A percentile compares a stretch with the other conserved stretches of the same genome.
phyloP scores from a whole-genome alignment of 805 yeast species.

The Nakazawaea laoshanensis region DNA sequence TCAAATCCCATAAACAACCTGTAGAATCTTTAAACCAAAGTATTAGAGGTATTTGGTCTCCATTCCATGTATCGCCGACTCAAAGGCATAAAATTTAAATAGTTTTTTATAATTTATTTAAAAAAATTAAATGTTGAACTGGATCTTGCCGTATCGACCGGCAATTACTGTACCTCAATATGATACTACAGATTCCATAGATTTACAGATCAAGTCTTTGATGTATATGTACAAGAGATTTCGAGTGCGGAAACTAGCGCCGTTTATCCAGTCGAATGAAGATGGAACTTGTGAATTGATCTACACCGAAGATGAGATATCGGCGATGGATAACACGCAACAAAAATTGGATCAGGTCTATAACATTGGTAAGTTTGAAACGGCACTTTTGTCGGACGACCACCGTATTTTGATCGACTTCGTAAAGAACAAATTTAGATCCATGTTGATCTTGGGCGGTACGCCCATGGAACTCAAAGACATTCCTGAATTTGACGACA shows the following conservation, averaged over 20 bases:
- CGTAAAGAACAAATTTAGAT: constrained; percentile 56
- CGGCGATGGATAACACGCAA: constrained; percentile 11
- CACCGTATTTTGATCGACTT: constrained; percentile 62
- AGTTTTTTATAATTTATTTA: no score
- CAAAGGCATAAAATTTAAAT: constrained; percentile 37
- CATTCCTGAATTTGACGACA: constrained; percentile 18
- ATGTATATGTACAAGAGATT: constrained; percentile 49
- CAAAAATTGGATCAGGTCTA: constrained; percentile 48
- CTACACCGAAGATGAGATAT: constrained; percentile 11
- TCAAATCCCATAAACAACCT: constrained; percentile 60
- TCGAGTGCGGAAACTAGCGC: constrained; percentile 30
- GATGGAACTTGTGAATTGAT: constrained; percentile 19
- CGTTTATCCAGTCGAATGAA: constrained; percentile 28
- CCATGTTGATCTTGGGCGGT: constrained; percentile 46
- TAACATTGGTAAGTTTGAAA: constrained; percentile 36
- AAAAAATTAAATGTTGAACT: constrained; percentile 18
- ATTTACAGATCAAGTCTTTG: constrained; percentile 52
- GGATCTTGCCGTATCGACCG: constrained; percentile 17
- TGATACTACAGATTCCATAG: constrained; percentile 46
- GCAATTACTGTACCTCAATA: constrained; percentile 42
- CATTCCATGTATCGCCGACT: constrained; percentile 64
- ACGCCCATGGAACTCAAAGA: constrained; percentile 30
- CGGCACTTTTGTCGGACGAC: constrained; percentile 39
- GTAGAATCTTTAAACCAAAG: constrained; percentile 76
- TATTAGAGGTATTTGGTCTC: constrained; percentile 97